Evolutionary conservation across 371 early-diverging fungal species (phyloP), one percentile per base, ranked within the genome.

Genomic region (Saksenaea oblongispora): DNA sequence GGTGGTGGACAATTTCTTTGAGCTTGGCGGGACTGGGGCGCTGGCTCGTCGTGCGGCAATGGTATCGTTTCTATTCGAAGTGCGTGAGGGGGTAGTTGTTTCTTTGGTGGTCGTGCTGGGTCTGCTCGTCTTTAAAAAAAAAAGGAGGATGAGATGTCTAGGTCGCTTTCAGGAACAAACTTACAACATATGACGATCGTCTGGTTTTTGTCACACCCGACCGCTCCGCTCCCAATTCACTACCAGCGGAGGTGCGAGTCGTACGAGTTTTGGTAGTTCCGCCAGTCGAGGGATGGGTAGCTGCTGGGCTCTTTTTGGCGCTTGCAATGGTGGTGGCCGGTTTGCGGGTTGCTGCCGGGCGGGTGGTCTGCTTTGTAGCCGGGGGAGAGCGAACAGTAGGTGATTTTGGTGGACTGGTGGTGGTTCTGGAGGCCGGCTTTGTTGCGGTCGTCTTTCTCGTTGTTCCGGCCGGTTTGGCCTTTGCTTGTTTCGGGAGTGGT

Each of bases 1-100:
- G 7, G 71, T 69, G 0, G 61, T 56, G 8, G 60, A 47, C n/a
- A 67, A 41, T 17, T 37, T 28, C 26, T 62, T 71, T 8, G 57
- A 14, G 13, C 22, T 18, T 15, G 57, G 34, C 24, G 34, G 22
- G 35, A 11, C 26, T 2, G 57, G 11, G 26, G 34, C 57, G 26
- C 35, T 58, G 17, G 18, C 42, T 7, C 42, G 58, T 41, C 41
- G 34, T 5, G 22, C 42, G 42, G 41, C 28, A 47, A 22, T 22
- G 10, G 51, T 22, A 47, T 47, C 51, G 5, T 17, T 26, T 47
- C 11, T 47, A 22, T 47, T 47, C 24, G 51, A 22, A 18, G 11
- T 26, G 5, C 51, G 51, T 3, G 51, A 22, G 8, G 51, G 51
- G 22, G 22, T 5, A 10, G 51, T 47, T 17, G 51, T 4, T 22